These are phyloP conservation scores for Oryza brachyantha DNA, from an alignment of 176 grass and related monocot species.

Conservation along the genomic window DNA sequence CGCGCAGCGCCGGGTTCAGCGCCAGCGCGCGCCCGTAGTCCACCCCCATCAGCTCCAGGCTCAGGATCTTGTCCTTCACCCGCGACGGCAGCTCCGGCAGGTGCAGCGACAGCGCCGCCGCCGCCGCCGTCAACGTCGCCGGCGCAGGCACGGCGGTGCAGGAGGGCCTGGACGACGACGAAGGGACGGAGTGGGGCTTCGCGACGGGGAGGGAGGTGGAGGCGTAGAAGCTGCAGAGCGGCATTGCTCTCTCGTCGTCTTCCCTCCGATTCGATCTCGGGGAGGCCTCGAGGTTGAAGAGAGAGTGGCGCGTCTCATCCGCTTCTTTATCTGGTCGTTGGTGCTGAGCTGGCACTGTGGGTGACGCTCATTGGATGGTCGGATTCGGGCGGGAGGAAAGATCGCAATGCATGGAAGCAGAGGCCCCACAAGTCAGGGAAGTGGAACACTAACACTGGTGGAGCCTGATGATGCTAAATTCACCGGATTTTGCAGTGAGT, in stretches of 20 bases:
- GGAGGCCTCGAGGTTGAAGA: background rate
- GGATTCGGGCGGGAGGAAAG: slow-evolving; percentile 26
- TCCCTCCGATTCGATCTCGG: background rate
- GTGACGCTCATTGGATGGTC: slow-evolving; percentile 34
- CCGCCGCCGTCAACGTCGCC: background rate
- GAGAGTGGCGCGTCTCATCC: slow-evolving; percentile 42
- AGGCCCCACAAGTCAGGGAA: background rate
- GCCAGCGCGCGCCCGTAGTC: slow-evolving; percentile 49
- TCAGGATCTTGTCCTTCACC: slow-evolving; percentile 72
- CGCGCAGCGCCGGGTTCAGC: slow-evolving; percentile 48
- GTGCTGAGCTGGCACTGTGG: slow-evolving; percentile 29
- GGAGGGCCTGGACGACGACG: slow-evolving; percentile 14
- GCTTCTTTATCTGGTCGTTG: slow-evolving; percentile 42
- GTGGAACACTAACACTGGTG: too few species aligned
- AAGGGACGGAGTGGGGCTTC: slow-evolving; percentile 22
- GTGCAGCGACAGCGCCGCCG: slow-evolving; percentile 19
- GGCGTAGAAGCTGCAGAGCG: slow-evolving; percentile 47
- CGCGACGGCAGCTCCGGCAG: slow-evolving; percentile 46
- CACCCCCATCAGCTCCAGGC: slow-evolving; percentile 78
- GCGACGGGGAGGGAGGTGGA: slow-evolving; percentile 29
- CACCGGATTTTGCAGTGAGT: background rate
- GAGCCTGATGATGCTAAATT: too few species aligned
- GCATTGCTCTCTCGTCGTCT: slow-evolving; percentile 18
- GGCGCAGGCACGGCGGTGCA: background rate
- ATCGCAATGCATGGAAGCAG: background rate